phyloP scores from a whole-genome alignment of 1,139 yeast genomes.

The Candida pseudocylindracea region DNA sequence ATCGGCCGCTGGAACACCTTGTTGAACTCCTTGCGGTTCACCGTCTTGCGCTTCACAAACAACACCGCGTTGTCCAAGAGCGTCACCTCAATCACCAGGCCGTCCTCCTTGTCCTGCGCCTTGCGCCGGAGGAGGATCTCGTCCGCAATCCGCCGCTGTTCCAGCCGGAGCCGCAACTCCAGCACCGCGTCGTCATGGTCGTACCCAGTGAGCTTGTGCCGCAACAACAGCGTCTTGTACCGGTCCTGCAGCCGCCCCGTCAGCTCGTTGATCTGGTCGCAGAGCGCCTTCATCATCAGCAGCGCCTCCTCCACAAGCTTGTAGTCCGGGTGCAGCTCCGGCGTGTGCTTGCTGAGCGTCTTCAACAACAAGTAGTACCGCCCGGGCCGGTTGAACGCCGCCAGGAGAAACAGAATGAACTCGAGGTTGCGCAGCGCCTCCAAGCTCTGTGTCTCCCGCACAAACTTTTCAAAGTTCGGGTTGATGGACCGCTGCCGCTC shows the following conservation, averaged over 20 bases:
- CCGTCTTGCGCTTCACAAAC: slow-evolving; percentile 69
- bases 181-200: slow-evolving; percentile 29
- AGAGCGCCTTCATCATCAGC: slow-evolving; percentile 9
- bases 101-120: slow-evolving; percentile 43
- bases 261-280: slow-evolving; percentile 58
- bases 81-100: slow-evolving; percentile 37
- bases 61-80: slow-evolving; percentile 74
- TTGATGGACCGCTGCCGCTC: slow-evolving; percentile 87
- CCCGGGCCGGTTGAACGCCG: slow-evolving; percentile 92
- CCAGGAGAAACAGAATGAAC: slow-evolving; percentile 78
- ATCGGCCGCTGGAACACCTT: slow-evolving; percentile 88
- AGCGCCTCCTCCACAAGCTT: slow-evolving; percentile 57
- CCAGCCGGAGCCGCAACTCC: slow-evolving; percentile 49
- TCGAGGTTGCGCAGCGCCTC: slow-evolving; percentile 85
- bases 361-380: slow-evolving; percentile 71
- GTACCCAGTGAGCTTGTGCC: slow-evolving; percentile 61
- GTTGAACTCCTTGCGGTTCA: slow-evolving; percentile 77
- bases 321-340: slow-evolving; percentile 52
- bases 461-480: slow-evolving; percentile 74
- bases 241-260: slow-evolving; percentile 92
- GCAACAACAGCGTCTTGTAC: slow-evolving; percentile 71
- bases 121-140: slow-evolving; percentile 49
- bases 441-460: slow-evolving; percentile 75
- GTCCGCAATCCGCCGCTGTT: slow-evolving; percentile 58
- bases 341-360: slow-evolving; percentile 68